A percentile compares a stretch with the other conserved stretches of the same genome.
Conservation (phyloP, 2,329 filamentous ascomycete species). For the Cladosporium sp. region DNA sequence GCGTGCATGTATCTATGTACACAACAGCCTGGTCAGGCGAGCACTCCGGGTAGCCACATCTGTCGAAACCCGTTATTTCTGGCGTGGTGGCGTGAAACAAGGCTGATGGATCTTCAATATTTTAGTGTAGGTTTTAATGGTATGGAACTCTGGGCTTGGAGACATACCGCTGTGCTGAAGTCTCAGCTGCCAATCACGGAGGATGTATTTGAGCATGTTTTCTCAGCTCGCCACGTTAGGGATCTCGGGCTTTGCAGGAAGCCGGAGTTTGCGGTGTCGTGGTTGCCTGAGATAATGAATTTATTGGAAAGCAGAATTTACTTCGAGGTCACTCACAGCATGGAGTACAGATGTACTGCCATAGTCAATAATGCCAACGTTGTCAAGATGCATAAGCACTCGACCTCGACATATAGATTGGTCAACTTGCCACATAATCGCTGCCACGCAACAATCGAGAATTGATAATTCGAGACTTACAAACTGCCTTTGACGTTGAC, state of each 20-base stretch:
- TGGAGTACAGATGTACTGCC: neutral
- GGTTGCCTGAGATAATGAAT: neutral
- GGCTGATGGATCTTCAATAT: neutral
- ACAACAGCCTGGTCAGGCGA: conserved; percentile 5
- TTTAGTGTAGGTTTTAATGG: neutral
- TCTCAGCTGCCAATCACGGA: neutral
- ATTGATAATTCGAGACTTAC: neutral
- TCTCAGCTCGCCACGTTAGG: neutral
- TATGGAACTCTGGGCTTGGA: neutral
- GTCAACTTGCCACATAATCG: neutral
- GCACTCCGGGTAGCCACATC: neutral
- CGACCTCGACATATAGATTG: neutral
- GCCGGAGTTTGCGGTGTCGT: neutral
- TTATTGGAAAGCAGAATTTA: neutral
- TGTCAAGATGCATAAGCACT: neutral
- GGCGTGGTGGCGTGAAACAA: neutral
- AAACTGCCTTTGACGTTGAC: neutral
- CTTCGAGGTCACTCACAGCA: neutral
- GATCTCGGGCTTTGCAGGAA: neutral
- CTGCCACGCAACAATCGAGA: neutral
- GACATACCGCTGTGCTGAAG: neutral
- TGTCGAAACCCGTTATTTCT: neutral
- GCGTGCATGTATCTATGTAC: neutral
- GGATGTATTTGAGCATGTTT: neutral
- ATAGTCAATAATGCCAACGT: neutral